A percentile compares a stretch with the other conserved stretches of the same genome.
Evolutionary conservation across 2,329 filamentous ascomycete species (phyloP).

Genomic region (Verticillium tricorpus): DNA sequence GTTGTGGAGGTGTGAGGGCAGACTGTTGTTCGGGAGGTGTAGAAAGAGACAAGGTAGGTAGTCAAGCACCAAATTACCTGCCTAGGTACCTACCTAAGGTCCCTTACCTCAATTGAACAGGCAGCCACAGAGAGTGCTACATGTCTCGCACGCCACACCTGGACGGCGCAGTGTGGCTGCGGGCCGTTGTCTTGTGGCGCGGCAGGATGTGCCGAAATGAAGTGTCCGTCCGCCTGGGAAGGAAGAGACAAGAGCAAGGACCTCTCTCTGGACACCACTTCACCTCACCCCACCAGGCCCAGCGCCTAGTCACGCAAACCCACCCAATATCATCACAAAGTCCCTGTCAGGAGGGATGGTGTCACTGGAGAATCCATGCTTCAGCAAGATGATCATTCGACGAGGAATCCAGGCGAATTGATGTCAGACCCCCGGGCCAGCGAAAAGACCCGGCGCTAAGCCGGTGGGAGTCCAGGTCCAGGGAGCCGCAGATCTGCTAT

Average conservation of each 20-base stretch:
- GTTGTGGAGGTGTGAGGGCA: conserved; percentile 16
- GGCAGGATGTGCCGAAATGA: not conserved
- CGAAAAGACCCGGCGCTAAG: not conserved
- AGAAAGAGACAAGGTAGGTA: not conserved
- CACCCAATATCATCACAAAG: not conserved
- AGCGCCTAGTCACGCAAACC: not conserved
- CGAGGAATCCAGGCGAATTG: not conserved
- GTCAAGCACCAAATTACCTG: no score
- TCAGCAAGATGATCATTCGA: not conserved
- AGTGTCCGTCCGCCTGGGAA: not conserved
- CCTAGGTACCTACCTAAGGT: no score
- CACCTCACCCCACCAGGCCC: not conserved
- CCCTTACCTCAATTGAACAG: not conserved
- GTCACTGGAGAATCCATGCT: not conserved
- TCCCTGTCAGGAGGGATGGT: not conserved
- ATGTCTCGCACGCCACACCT: not conserved
- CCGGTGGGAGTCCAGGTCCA: not conserved
- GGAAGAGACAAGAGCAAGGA: not conserved
- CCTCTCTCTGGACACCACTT: not conserved
- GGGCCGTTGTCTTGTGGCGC: not conserved
- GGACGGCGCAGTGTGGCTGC: not conserved
- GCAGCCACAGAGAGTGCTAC: not conserved
- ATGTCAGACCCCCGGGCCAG: not conserved
- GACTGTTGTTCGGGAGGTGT: not conserved
- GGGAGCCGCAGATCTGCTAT: not conserved